These are phyloP conservation scores for Verticillium nonalfalfae DNA, from an alignment of 2,329 filamentous ascomycete genomes.

Conservation along the genomic window DNA sequence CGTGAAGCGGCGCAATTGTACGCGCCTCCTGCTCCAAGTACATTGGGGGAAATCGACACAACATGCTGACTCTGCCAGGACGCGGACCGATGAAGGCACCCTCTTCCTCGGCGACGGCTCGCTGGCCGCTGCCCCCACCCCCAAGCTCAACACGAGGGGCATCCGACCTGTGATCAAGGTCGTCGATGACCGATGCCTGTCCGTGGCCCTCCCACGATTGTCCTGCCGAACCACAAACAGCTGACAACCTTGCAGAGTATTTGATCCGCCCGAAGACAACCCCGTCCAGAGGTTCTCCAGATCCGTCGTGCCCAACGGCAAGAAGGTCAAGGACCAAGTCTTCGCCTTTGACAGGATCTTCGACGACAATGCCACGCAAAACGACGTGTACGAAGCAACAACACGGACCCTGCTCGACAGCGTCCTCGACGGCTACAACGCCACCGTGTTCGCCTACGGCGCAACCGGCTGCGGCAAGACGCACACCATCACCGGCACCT, in stretches of 20 bases:
- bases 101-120: slow-evolving; percentile 96
- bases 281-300: slow-evolving; percentile 82
- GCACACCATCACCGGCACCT: slow-evolving; percentile 90
- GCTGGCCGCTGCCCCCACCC: slow-evolving; percentile 76
- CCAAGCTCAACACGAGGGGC: slow-evolving; percentile 79
- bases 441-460: slow-evolving; percentile 96
- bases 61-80: slow-evolving; percentile 27
- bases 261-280: slow-evolving; percentile 94
- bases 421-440: slow-evolving; percentile 96
- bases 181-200: slow-evolving; percentile 94
- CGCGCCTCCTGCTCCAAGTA: slow-evolving; percentile 13
- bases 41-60: background rate
- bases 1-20: slow-evolving; percentile 90
- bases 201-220: slow-evolving; percentile 26
- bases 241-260: slow-evolving; percentile 57
- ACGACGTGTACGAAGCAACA: slow-evolving; percentile 91
- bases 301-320: slow-evolving; percentile 75
- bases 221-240: background rate
- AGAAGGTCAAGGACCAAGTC: slow-evolving; percentile 93
- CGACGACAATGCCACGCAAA: slow-evolving; percentile 88
- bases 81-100: slow-evolving; percentile 73
- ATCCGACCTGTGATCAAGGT: slow-evolving; percentile 92
- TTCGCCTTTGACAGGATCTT: slow-evolving; percentile 97
- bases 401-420: slow-evolving; percentile 87
- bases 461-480: slow-evolving; percentile 98